Evolutionary conservation across 192 early-diverging fungal species (phyloP), one percentile per base, ranked within the genome.

Genomic region (Coemansia sp.): DNA sequence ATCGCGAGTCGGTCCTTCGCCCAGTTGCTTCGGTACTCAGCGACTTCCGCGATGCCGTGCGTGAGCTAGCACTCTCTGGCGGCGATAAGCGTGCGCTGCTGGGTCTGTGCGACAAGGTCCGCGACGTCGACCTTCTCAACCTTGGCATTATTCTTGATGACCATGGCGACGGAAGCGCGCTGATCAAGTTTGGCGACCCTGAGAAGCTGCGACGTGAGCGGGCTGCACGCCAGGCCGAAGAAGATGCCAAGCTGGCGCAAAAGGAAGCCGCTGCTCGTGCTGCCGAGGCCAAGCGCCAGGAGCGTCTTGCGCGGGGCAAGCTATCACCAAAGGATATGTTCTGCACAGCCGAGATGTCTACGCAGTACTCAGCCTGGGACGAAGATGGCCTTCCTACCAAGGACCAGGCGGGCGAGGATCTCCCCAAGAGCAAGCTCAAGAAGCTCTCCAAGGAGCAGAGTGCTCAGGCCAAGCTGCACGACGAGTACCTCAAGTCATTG

Each of bases 131-230:
- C 49, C 87, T 98, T 41, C 90, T 94, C 16, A 89, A 93, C 47
- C 81, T 97, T n/a, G 95, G 95, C 29, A 92, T 99, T 13, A 87
- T 90, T 2, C 85, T 99, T 65, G 97, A 97, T 72, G 97, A 99
- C 82, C 93, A 94, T 66, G 97, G 96, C 64, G 95, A 94, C 76
- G 95, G 96, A 33, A 91, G 88, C 64, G 96, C 97, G 1, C 85
- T 98, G 69, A 91, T 97, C 77, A 99, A 97, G 80, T 83, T 98
- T 66, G 91, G 93, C 13, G 91, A 93, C 68, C 88, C 89, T 12
- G 87, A 90, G 55, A 90, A 90, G 80, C 62, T 90, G 33, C 87
- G 85, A 11, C 85, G 88, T 75, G 86, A 83, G 36, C 89, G 90
- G 36, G 92, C 92, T 58, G 84, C 78, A 38, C 92, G 84, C 57